Evolutionary conservation across 2,329 filamentous ascomycete species (phyloP).

Genomic region (Coniella vitis): DNA sequence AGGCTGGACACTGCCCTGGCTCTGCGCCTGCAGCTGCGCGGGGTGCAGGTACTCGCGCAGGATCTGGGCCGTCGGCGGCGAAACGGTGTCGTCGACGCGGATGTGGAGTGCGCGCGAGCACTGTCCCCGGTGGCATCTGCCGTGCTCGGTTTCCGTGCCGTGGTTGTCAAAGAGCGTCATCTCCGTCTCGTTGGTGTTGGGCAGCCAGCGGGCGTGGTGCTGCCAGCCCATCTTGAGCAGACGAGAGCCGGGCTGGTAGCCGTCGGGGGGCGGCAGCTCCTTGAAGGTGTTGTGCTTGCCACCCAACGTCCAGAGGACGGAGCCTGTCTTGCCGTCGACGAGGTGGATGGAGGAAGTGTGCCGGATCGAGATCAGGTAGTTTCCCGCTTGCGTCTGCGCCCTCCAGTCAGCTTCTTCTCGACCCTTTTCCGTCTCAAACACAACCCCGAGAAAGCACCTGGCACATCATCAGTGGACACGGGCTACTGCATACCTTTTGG

Average conservation of each 20-base stretch:
- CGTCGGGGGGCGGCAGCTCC: constrained; percentile 16
- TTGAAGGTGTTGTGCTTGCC: constrained; percentile 40
- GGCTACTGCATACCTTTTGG: constrained; percentile 28
- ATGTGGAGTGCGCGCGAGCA: constrained; percentile 29
- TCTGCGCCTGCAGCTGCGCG: constrained; percentile 27
- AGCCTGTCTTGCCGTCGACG: constrained; percentile 40
- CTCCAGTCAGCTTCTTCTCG: too few relatives aligned
- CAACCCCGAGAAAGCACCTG: too few relatives aligned
- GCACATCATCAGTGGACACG: too few relatives aligned
- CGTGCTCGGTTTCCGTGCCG: constrained; percentile 25
- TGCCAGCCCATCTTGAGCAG: constrained; percentile 34
- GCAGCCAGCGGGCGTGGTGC: constrained; percentile 39
- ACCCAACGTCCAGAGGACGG: constrained; percentile 45
- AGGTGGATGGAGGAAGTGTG: constrained; percentile 40
- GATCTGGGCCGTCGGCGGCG: constrained; percentile 34
- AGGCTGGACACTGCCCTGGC: constrained; percentile 34
- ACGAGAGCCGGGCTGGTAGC: neutral
- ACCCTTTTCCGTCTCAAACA: too few relatives aligned
- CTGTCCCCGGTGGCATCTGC: constrained; percentile 21
- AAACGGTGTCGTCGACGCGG: constrained; percentile 27
- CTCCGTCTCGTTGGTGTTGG: constrained; percentile 13
- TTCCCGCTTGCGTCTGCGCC: constrained; percentile 26
- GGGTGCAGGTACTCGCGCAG: constrained; percentile 32
- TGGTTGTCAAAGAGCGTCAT: constrained; percentile 42
- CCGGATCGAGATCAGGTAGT: constrained; percentile 48